Base-by-base conservation (phyloP, 1,139 yeast genomes). In the Citeromyces hawaiiensis region DNA sequence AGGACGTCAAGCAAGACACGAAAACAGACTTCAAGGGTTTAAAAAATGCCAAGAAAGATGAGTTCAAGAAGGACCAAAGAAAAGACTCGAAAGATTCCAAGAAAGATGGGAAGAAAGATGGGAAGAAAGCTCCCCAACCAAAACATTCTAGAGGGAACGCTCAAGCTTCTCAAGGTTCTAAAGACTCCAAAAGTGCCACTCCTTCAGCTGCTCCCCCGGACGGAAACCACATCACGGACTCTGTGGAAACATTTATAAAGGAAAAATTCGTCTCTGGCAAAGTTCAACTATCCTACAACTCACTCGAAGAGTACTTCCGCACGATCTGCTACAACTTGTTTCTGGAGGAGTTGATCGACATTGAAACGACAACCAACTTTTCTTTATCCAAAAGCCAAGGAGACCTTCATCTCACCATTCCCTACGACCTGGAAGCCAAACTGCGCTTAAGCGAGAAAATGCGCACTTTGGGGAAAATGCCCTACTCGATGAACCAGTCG, bases 271-370 rank as follows among this genome's bases (percentile, higher is more conserved):
- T 10, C 52, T 45, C 58, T 41, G 32, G 36, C 4, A 44, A 45
- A 14, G 72, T 78, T 5, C 63, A 63, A 42, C 56, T 76, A 32
- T 56, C 63, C 1, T 78, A 72, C 47, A 70, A 70, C 13, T 57
- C 67, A 25, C 49, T 78, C 48, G 57, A 62, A 5, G 61, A 66
- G n/a, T 79, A 80, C 50, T 72, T 67, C 49, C 60, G 68, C 46
- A 78, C 75, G 48, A 70, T 77, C 62, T 68, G 81, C 44, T 70
- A 69, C 53, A 76, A 76, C 42, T 56, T 79, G 42, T 76, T 75
- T 44, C 59, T 75, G 39, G 88, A 80, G 52, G 83, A 78, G 47
- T 60, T 64, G 37, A 54, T 64, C 29, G 68, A 66, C 35, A 54
- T 59, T 30, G 64, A 66, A 30, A 63, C 73, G 35, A 64, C 76